Percentiles rank a stretch among this genome's conserved stretches.
These are phyloP conservation scores for Euptelea pleiosperma DNA, from an alignment of 164 flowering plant genomes.

Conservation along the genomic window DNA sequence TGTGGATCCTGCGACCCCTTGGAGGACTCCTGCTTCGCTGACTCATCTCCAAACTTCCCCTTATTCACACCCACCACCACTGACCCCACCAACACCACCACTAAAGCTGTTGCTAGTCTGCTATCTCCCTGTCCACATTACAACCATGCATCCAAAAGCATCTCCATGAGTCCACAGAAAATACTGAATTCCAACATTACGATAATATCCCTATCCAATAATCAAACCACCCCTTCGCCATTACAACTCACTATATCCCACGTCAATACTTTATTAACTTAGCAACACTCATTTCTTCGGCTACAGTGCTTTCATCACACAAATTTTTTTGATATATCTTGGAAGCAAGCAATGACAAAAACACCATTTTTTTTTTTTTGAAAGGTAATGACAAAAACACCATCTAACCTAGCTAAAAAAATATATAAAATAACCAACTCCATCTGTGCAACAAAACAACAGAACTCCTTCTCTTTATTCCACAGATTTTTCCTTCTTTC, in stretches of 20 bases:
- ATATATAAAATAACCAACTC: too few species aligned
- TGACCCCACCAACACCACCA: constrained; percentile 27
- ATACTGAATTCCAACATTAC: constrained; percentile 23
- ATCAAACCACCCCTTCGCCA: constrained; percentile 15
- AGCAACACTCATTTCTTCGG: constrained; percentile 7
- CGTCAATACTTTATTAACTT: constrained; percentile 4
- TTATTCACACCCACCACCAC: constrained; percentile 26
- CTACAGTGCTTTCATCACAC: constrained; percentile 20
- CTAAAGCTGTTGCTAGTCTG: constrained; percentile 37
- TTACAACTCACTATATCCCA: constrained; percentile 3
- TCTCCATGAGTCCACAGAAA: constrained; percentile 36
- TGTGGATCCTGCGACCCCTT: constrained; percentile 41
- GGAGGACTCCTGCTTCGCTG: constrained; percentile 45
- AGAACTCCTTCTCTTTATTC: too few species aligned
- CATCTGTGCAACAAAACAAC: too few species aligned
- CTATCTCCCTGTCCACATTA: constrained; percentile 50
- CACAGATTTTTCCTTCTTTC: too few species aligned
- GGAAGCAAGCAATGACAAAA: too few species aligned
- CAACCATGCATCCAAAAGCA: constrained; percentile 47
- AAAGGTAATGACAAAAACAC: too few species aligned
- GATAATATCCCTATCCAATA: constrained; percentile 19
- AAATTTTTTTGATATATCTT: too few species aligned
- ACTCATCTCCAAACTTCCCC: constrained; percentile 38
- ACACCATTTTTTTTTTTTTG: too few species aligned
- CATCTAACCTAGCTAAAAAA: too few species aligned